These are phyloP conservation scores for Scytalidium sp. DNA, from an alignment of 2,329 filamentous ascomycete genomes.

Conservation along the genomic window DNA sequence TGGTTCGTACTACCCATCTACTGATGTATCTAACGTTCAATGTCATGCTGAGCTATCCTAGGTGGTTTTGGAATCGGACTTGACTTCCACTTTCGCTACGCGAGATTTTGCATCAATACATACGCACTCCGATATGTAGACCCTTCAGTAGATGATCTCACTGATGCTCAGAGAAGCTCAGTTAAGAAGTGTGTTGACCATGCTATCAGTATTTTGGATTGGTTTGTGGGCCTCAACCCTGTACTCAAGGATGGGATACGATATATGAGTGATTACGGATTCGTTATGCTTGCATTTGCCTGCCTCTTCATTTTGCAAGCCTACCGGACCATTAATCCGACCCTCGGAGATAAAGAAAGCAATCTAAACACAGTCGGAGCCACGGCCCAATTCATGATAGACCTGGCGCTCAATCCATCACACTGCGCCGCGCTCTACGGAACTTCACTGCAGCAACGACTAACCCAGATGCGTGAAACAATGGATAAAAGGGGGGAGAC, in stretches of 20 bases:
- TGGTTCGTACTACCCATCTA: not conserved
- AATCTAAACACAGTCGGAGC: constrained; percentile 3
- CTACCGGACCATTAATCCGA: constrained; percentile 2
- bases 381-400: constrained; percentile 7
- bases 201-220: constrained; percentile 4
- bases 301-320: constrained; percentile 8
- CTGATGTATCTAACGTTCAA: not conserved
- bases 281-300: constrained; percentile 9
- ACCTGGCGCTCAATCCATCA: constrained; percentile 11
- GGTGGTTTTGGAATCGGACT: constrained; percentile 1
- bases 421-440: not conserved
- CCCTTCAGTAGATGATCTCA: not conserved
- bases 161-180: not conserved
- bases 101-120: constrained; percentile 7
- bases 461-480: not conserved
- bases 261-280: constrained; percentile 7
- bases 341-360: not conserved
- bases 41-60: not conserved
- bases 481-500: not conserved
- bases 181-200: constrained; percentile 2
- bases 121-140: constrained; percentile 5
- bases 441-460: not conserved
- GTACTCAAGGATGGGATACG: constrained; percentile 2
- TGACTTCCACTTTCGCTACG: constrained; percentile 8
- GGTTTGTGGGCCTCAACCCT: constrained; percentile 2